Conservation (phyloP, 2,329 filamentous ascomycete species). For the Fusarium bulbicola region DNA sequence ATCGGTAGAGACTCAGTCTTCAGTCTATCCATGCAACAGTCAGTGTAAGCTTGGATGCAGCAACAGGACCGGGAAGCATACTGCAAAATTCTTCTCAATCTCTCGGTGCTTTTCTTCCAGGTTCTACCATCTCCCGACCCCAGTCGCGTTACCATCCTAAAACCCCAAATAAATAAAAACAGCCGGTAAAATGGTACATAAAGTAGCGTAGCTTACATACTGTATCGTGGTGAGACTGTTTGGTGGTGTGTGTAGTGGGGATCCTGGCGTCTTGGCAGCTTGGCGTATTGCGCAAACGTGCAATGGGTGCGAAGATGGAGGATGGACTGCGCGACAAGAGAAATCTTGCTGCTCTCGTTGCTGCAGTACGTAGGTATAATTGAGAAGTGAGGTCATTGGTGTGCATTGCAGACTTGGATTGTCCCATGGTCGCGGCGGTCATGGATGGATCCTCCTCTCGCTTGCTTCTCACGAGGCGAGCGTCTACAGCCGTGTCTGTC, state of each 20-base stretch:
- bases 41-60: not conserved
- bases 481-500: slow-evolving; percentile 15
- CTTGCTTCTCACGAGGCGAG: not conserved
- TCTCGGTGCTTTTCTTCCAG: not conserved
- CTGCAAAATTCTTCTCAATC: not conserved
- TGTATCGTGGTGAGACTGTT: slow-evolving; percentile 18
- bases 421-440: slow-evolving; percentile 21
- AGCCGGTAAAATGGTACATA: slow-evolving; percentile 9
- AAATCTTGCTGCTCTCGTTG: slow-evolving; percentile 16
- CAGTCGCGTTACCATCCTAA: slow-evolving; percentile 16
- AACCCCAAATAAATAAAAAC: not conserved
- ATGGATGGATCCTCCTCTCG: not conserved
- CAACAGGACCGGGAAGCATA: not conserved
- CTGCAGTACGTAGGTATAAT: not conserved
- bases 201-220: not conserved
- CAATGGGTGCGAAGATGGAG: not conserved
- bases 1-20: not conserved
- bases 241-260: slow-evolving; percentile 39
- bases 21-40: not conserved
- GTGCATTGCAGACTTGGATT: slow-evolving; percentile 21
- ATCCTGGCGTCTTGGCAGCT: slow-evolving; percentile 37
- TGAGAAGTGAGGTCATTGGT: slow-evolving; percentile 42
- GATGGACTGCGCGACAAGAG: slow-evolving; percentile 11
- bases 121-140: slow-evolving; percentile 14
- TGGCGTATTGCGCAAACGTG: slow-evolving; percentile 27